Percentiles rank a stretch among this genome's conserved stretches.
Conservation (phyloP, 768 basidiomycete species). For the Rickenella mellea region DNA sequence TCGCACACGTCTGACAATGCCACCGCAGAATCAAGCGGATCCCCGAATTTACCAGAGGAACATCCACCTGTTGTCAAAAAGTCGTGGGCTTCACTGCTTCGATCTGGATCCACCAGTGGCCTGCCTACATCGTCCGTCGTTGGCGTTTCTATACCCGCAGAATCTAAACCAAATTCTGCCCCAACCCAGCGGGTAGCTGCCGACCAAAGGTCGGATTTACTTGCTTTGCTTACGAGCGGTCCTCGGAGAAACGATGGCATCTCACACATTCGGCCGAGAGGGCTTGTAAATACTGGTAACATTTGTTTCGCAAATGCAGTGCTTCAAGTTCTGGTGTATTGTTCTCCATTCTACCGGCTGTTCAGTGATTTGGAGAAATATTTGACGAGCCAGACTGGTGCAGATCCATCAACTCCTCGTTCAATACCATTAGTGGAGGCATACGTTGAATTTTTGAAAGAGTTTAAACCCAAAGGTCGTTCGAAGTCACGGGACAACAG, state of each 20-base stretch:
- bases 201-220: constrained; percentile 35
- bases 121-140: constrained; percentile 66
- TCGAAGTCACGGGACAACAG: constrained; percentile 23
- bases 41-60: no score
- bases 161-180: constrained; percentile 16
- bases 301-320: constrained; percentile 98
- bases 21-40: no score
- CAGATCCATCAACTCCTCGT: constrained; percentile 29
- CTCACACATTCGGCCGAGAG: constrained; percentile 53
- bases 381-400: constrained; percentile 24
- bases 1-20: no score
- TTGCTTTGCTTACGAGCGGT: constrained; percentile 41
- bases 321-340: constrained; percentile 84
- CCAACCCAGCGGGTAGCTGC: constrained; percentile 7
- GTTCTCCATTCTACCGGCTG: constrained; percentile 73
- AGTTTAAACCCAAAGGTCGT: constrained; percentile 42
- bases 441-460: constrained; percentile 64
- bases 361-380: constrained; percentile 63
- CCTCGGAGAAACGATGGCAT: constrained; percentile 14
- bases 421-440: constrained; percentile 66
- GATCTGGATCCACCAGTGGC: constrained; percentile 28
- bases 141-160: constrained; percentile 64
- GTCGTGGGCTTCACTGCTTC: constrained; percentile 71
- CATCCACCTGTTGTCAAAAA: constrained; percentile 40
- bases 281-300: constrained; percentile 90